Evolutionary conservation across 345 rosid species (phyloP).

Genomic region (Lumnitzera racemosa): DNA sequence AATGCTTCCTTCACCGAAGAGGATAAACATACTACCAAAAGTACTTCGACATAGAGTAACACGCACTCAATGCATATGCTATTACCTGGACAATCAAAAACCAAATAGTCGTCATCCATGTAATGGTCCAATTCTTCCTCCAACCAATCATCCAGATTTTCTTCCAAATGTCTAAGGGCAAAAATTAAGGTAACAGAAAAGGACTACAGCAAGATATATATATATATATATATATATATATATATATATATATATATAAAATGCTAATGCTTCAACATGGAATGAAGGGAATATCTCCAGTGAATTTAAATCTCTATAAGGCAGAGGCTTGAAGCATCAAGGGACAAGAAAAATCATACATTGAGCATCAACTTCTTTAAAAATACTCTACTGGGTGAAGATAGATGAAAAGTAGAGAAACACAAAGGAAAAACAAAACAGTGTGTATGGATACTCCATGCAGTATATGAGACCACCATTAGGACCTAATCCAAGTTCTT

Average conservation of each 20-base stretch:
- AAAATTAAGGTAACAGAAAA: constrained; percentile 32
- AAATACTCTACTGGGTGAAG: no score
- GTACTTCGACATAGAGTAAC: not conserved
- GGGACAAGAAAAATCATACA: no score
- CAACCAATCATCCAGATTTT: constrained; percentile 77
- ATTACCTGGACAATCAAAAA: constrained; percentile 92
- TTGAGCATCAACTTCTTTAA: no score
- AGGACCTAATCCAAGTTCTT: constrained; percentile 81
- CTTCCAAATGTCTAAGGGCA: constrained; percentile 61
- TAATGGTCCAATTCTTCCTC: constrained; percentile 81
- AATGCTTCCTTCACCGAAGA: no score
- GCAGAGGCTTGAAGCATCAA: no score
- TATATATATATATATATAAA: no score
- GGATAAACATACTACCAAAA: not conserved
- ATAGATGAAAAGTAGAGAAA: constrained; percentile 1
- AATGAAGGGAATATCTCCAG: no score
- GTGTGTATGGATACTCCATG: constrained; percentile 82
- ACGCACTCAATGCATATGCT: no score
- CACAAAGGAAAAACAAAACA: constrained; percentile 1
- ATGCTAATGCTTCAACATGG: no score
- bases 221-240: no score
- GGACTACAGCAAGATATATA: no score
- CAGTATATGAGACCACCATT: constrained; percentile 87
- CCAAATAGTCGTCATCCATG: constrained; percentile 79
- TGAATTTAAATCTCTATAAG: no score